phyloP scores from a whole-genome alignment of 2,329 filamentous ascomycete species.

The Curvularia sp. region DNA sequence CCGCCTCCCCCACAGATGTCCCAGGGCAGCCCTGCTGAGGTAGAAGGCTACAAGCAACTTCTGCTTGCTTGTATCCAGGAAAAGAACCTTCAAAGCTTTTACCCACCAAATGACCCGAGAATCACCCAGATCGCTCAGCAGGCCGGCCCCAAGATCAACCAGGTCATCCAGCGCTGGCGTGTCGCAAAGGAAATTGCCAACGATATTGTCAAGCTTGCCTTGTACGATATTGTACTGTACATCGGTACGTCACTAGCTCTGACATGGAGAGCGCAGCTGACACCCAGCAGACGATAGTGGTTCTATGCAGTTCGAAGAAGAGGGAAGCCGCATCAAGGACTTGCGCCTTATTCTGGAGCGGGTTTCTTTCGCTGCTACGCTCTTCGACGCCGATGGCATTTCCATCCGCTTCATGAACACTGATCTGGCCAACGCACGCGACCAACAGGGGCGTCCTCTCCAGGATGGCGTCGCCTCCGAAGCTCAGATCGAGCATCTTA shows the following conservation, averaged over 20 bases:
- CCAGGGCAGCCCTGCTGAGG: constrained; percentile 58
- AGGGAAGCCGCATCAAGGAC: constrained; percentile 70
- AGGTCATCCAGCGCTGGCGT: constrained; percentile 63
- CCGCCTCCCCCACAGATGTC: constrained; percentile 45
- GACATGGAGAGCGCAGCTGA: constrained; percentile 18
- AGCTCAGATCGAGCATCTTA: constrained; percentile 64
- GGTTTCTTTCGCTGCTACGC: constrained; percentile 68
- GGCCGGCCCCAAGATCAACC: constrained; percentile 60
- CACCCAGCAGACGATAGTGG: constrained; percentile 66
- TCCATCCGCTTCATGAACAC: constrained; percentile 75
- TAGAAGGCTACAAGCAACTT: constrained; percentile 63
- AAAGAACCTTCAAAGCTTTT: constrained; percentile 65
- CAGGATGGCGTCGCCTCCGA: constrained; percentile 64
- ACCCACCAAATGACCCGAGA: constrained; percentile 61
- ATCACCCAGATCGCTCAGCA: constrained; percentile 60
- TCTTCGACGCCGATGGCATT: constrained; percentile 74
- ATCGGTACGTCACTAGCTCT: constrained; percentile 50
- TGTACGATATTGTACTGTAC: constrained; percentile 69
- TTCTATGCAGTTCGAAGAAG: constrained; percentile 73
- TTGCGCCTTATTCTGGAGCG: constrained; percentile 68
- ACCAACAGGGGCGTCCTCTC: constrained; percentile 46
- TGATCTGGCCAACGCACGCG: constrained; percentile 45
- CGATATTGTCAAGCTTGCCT: constrained; percentile 67
- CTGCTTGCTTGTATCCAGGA: constrained; percentile 65
- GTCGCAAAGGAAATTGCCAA: constrained; percentile 66